These are phyloP conservation scores for Chaetomiaceae sp. DNA, from an alignment of 2,329 filamentous ascomycete genomes.

Conservation along the genomic window DNA sequence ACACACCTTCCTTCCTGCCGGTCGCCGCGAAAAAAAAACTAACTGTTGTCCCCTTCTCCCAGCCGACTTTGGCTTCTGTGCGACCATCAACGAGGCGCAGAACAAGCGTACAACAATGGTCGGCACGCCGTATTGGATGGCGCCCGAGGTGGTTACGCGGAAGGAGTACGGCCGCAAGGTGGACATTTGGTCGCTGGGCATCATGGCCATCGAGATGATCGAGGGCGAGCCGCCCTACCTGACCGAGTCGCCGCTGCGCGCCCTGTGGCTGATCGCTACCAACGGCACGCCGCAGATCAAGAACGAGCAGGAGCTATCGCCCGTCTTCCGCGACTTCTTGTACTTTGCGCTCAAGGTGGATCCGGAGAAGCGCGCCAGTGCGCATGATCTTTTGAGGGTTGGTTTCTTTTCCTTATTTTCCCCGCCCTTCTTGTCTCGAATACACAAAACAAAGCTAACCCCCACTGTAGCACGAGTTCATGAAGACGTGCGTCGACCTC, in stretches of 20 bases:
- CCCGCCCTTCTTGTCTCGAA: slow-evolving; percentile 28
- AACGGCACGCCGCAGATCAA: slow-evolving; percentile 95
- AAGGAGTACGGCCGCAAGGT: slow-evolving; percentile 99
- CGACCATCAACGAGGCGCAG: slow-evolving; percentile 94
- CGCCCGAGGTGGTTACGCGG: slow-evolving; percentile 91
- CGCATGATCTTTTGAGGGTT: slow-evolving; percentile 88
- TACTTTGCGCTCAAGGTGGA: slow-evolving; percentile 93
- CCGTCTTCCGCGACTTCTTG: slow-evolving; percentile 85
- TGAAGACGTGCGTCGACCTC: slow-evolving; percentile 69
- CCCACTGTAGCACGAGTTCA: slow-evolving; percentile 64
- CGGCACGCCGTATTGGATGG: slow-evolving; percentile 99
- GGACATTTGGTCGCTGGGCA: slow-evolving; percentile 96
- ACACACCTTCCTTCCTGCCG: no score
- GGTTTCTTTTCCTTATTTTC: slow-evolving; percentile 35
- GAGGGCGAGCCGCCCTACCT: slow-evolving; percentile 96
- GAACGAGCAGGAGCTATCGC: slow-evolving; percentile 76
- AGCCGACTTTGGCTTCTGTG: slow-evolving; percentile 99
- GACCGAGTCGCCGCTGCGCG: slow-evolving; percentile 87
- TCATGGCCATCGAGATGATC: slow-evolving; percentile 99
- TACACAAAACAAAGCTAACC: slow-evolving; percentile 19
- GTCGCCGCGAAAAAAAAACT: slow-evolving; percentile 1
- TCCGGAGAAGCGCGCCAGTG: slow-evolving; percentile 92
- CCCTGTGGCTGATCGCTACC: slow-evolving; percentile 92
- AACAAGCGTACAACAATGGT: slow-evolving; percentile 99
- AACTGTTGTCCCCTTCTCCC: slow-evolving; percentile 2